Percentiles rank a stretch among this genome's conserved stretches.
phyloP scores from a whole-genome alignment of 306 rosid genomes.

The Lotus japonicus region DNA sequence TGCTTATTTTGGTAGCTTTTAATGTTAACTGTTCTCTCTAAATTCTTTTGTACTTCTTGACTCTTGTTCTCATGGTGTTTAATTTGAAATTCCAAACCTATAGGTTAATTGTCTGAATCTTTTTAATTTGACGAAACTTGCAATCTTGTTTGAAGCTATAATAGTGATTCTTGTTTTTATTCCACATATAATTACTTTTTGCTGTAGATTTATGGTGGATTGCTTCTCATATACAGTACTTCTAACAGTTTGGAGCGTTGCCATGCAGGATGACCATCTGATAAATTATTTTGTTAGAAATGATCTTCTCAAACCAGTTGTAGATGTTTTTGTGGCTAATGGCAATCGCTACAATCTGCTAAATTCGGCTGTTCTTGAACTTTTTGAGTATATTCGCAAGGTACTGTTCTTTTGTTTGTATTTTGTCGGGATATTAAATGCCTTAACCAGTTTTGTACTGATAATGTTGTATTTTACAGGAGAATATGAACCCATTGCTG shows the following conservation, averaged over 20 bases:
- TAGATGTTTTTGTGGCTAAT: conserved; percentile 74
- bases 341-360: conserved; percentile 95
- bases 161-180: background rate
- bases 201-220: conserved; percentile 8
- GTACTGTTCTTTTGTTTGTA: conserved; percentile 33
- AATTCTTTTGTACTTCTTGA: background rate
- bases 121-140: background rate
- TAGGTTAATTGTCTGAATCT: background rate
- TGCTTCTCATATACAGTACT: background rate
- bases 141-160: background rate
- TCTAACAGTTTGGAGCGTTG: conserved; percentile 19
- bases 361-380: conserved; percentile 82
- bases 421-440: conserved; percentile 15
- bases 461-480: conserved; percentile 45
- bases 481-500: conserved; percentile 61
- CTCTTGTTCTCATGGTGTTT: background rate
- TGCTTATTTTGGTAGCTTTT: conserved; percentile 3
- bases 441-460: background rate
- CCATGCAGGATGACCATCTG: conserved; percentile 86
- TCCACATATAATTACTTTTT: background rate
- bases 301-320: conserved; percentile 82
- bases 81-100: conserved; percentile 1
- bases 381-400: conserved; percentile 82
- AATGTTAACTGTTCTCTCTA: background rate
- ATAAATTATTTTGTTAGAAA: conserved; percentile 62